Base-by-base conservation (phyloP, 2,329 filamentous ascomycete species). In the Ophiostoma angusticollis region DNA sequence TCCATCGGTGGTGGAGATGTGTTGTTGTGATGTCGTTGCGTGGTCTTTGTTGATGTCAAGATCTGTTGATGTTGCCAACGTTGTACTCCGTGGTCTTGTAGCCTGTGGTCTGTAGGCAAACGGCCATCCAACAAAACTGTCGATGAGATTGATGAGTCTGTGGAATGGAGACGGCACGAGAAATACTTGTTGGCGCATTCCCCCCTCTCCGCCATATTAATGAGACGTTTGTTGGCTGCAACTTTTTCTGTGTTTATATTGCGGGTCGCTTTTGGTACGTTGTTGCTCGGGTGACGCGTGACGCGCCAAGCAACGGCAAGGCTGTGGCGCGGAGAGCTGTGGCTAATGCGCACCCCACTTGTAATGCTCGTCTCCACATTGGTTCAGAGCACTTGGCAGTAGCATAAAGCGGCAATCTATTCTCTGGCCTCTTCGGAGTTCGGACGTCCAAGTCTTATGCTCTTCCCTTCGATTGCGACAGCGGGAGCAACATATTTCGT, bases 1-100 rank as follows among this genome's bases (percentile, higher is more conserved):
- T 67, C 64, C 65, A 68, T 69, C 32, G 14, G 14, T 12, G 18
- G 19, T 29, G 22, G 9, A 16, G 29, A n/a, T 29, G 37, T 18
- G 14, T 47, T 46, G 32, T 35, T 19, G 9, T 37, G 19, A 21
- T 36, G 30, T 23, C 33, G 30, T 18, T 29, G 24, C 17, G n/a
- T 19, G 5, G 21, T 21, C 31, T 32, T 8, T 31, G 28, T 38
- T 24, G 17, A 12, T 19, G 24, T 37, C 12, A 19, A 2, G 31
- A 22, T 9, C n/a, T n/a, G n/a, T n/a, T n/a, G n/a, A n/a, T 41
- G 34, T 34, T 24, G 31, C 19, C 12, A 8, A 12, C 6, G 11
- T 31, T 16, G 22, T 40, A n/a, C n/a, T n/a, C n/a, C 21, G 22
- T 31, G 12, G 25, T 29, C 16, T 28, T 30, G 17, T 17, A 14